phyloP scores from a whole-genome alignment of 2,329 filamentous ascomycete genomes.

The Ophiostoma piceae region DNA sequence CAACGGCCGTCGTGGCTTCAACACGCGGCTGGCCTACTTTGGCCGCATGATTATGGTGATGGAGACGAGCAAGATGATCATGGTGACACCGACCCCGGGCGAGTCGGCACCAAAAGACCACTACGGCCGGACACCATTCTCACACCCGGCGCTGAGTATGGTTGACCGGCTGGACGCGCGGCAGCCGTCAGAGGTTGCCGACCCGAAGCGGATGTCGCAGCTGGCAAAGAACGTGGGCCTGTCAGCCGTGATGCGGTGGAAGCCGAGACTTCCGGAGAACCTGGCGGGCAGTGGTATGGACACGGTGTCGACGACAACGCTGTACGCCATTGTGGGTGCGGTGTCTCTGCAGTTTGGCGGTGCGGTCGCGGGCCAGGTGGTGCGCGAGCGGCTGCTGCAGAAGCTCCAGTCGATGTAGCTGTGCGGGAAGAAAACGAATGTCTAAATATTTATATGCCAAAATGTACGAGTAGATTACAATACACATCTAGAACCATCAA shows the following conservation, averaged over 20 bases:
- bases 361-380: constrained; percentile 66
- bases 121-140: constrained; percentile 58
- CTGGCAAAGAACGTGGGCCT: constrained; percentile 69
- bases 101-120: constrained; percentile 26
- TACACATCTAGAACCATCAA: not conserved
- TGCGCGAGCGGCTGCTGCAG: constrained; percentile 68
- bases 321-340: constrained; percentile 85
- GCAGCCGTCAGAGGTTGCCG: constrained; percentile 57
- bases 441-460: not conserved
- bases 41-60: constrained; percentile 38
- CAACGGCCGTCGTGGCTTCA: constrained; percentile 88
- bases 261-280: constrained; percentile 68
- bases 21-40: constrained; percentile 84
- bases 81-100: constrained; percentile 23
- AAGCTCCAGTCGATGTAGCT: constrained; percentile 31
- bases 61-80: constrained; percentile 31
- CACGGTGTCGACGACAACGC: constrained; percentile 66
- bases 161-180: constrained; percentile 63
- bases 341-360: constrained; percentile 83
- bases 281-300: constrained; percentile 67
- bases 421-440: not conserved
- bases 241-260: constrained; percentile 71
- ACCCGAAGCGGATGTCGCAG: constrained; percentile 59
- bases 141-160: constrained; percentile 65
- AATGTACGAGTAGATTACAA: constrained; percentile 15